Evolutionary conservation across 345 rosid species (phyloP).

Genomic region (Rhodamnia rubescens): DNA sequence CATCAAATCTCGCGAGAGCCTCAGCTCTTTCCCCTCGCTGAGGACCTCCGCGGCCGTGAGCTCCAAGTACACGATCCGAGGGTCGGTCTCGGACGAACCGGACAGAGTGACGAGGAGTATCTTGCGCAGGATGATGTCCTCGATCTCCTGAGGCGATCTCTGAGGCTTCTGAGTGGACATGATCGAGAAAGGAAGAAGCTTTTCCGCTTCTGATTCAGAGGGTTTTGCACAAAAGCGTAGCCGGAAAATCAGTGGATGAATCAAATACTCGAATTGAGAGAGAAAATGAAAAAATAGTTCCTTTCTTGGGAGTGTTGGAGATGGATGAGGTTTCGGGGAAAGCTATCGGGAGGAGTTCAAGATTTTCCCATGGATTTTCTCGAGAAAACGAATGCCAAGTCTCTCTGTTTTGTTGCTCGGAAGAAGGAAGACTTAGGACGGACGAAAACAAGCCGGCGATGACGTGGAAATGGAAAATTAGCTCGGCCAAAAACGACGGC

Average conservation of each 20-base stretch:
- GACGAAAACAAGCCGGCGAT: neutral
- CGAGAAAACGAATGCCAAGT: neutral
- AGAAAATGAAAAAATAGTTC: neutral
- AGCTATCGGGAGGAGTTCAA: neutral
- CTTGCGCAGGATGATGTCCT: constrained; percentile 83
- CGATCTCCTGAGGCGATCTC: constrained; percentile 64
- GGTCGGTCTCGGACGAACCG: constrained; percentile 29
- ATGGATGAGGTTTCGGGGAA: neutral
- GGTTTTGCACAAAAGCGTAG: neutral
- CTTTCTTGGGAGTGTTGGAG: neutral
- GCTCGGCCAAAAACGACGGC: neutral
- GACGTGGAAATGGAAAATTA: neutral
- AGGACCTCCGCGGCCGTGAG: constrained; percentile 89
- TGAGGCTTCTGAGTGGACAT: constrained; percentile 63
- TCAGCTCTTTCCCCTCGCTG: constrained; percentile 71
- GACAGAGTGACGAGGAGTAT: constrained; percentile 55
- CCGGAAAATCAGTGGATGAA: neutral
- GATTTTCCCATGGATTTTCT: neutral
- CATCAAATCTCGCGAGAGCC: constrained; percentile 58
- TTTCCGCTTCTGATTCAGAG: neutral
- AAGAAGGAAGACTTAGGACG: neutral
- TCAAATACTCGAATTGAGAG: neutral
- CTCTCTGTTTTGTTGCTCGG: neutral
- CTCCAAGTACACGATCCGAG: constrained; percentile 55
- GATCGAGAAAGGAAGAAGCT: neutral